These are phyloP conservation scores for Ceratobasidium sp. DNA, from an alignment of 1,284 basidiomycete genomes.

Conservation along the genomic window DNA sequence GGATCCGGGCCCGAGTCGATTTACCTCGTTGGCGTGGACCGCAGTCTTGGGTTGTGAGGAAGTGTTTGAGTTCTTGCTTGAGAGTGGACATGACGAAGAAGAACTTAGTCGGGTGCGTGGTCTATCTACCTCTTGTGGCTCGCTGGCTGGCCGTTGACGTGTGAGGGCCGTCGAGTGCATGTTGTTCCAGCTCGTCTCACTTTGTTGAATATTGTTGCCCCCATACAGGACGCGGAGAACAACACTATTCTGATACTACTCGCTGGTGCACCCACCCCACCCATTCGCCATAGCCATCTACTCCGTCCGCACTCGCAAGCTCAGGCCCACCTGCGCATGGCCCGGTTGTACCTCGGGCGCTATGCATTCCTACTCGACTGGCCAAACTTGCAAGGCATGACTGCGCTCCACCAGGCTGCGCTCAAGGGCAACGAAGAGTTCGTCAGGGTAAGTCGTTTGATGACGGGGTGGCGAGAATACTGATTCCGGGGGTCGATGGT, in stretches of 20 bases:
- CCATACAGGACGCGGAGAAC: conserved; percentile 80
- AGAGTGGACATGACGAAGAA: conserved; percentile 87
- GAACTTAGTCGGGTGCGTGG: conserved; percentile 83
- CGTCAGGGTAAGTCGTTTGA: conserved; percentile 68
- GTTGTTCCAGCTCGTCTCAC: background rate
- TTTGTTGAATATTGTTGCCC: conserved; percentile 17
- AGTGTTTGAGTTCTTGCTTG: conserved; percentile 87
- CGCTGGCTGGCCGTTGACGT: too few species aligned
- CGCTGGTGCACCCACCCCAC: conserved; percentile 67
- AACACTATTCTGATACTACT: conserved; percentile 91
- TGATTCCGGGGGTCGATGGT: conserved; percentile 15
- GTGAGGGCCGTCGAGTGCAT: background rate
- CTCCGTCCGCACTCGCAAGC: conserved; percentile 62
- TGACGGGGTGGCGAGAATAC: conserved; percentile 5
- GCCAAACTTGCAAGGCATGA: conserved; percentile 88
- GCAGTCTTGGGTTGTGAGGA: conserved; percentile 86
- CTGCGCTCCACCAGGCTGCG: conserved; percentile 88
- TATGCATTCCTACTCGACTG: conserved; percentile 89
- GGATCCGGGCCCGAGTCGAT: conserved; percentile 75
- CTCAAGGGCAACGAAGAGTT: conserved; percentile 90
- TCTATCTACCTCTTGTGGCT: background rate
- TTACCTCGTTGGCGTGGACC: conserved; percentile 89
- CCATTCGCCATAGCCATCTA: conserved; percentile 24
- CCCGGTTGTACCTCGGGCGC: conserved; percentile 79
- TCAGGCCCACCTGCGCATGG: conserved; percentile 77